Base-by-base conservation (phyloP, 805 yeast genomes). In the Barnettozyma populi region DNA sequence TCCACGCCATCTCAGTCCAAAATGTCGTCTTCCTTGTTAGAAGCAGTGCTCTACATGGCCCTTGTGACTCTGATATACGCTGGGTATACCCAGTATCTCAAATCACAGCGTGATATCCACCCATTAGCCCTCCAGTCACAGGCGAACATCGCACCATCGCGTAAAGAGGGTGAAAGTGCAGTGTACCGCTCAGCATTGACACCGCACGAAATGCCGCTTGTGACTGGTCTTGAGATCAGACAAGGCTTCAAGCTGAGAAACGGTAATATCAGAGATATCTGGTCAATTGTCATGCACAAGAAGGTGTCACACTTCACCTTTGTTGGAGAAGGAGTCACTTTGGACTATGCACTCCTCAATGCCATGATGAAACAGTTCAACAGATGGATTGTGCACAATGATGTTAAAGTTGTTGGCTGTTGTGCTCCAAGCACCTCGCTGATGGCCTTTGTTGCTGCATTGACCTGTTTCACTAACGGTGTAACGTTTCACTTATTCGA, bases 191-290 rank as follows among this genome's bases (percentile, higher is more conserved):
- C 89, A 44, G 79, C 80, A 41, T 80, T 84, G 54, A 79, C 86
- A 29, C 94, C 90, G 20, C 81, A 79, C 60, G 86, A 88, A 5
- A 62, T 78, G 49, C 84, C 86, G 0, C 70, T 90, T 47, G 72
- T 83, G 20, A 75, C 86, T 2, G 95, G 95, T 0, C 66, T 86
- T 47, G 78, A 79, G 41, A 75, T 90, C 21, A 73, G 87, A 38
- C 71, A 76, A 23, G 81, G 78, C 32, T 85, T 83, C 61, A 77
- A 76, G 52, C 60, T 84, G 20, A 71, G 96, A 55, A 84, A 86
- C 61, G 96, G 96, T 3, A 82, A 79, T 54, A 61, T 88, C 49
- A 74, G 77, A 52, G 96, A 88, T 67, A 61, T 87, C 4, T 87
- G 94, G 90, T 76, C 72, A 46, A 66, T 81, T 13, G 73, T 76